phyloP scores from a whole-genome alignment of 306 rosid genomes.

The Gastrolobium villosum region DNA sequence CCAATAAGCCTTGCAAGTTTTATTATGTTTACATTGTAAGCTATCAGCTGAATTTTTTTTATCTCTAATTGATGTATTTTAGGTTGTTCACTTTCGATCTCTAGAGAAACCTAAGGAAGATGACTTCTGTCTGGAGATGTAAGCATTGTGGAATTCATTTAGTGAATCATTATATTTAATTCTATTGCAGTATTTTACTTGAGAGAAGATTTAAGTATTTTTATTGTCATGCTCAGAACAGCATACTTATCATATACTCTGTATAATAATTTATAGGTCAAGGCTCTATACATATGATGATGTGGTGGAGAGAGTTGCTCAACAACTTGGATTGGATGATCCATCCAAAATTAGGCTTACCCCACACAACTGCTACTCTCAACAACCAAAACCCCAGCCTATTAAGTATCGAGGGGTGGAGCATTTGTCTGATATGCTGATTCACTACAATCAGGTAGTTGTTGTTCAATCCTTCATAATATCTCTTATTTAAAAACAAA shows the following conservation, averaged over 20 bases:
- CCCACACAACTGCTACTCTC: constrained; percentile 92
- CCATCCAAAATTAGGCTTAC: constrained; percentile 89
- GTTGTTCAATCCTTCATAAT: constrained; percentile 34
- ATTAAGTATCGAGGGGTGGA: constrained; percentile 89
- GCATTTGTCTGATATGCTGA: constrained; percentile 86
- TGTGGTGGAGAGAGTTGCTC: constrained; percentile 87
- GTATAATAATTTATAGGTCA: constrained; percentile 65
- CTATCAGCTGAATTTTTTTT: constrained; percentile 27
- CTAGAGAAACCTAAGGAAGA: constrained; percentile 92
- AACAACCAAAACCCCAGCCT: constrained; percentile 94
- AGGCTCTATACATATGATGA: constrained; percentile 89
- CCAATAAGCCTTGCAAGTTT: constrained; percentile 8
- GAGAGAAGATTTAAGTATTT: constrained; percentile 12
- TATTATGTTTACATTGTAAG: constrained; percentile 16
- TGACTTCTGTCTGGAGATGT: constrained; percentile 87
- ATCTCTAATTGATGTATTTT: constrained; percentile 42
- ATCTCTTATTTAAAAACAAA: constrained; percentile 32
- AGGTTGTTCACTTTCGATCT: constrained; percentile 94
- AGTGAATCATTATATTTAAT: constrained; percentile 37
- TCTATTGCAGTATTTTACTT: constrained; percentile 32
- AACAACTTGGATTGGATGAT: constrained; percentile 82
- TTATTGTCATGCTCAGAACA: constrained; percentile 38
- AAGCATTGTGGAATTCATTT: constrained; percentile 52
- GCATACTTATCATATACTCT: constrained; percentile 35
- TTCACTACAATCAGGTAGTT: constrained; percentile 90